Conservation (phyloP, 23 red algal genomes). For the Gracilariopsis chorda region DNA sequence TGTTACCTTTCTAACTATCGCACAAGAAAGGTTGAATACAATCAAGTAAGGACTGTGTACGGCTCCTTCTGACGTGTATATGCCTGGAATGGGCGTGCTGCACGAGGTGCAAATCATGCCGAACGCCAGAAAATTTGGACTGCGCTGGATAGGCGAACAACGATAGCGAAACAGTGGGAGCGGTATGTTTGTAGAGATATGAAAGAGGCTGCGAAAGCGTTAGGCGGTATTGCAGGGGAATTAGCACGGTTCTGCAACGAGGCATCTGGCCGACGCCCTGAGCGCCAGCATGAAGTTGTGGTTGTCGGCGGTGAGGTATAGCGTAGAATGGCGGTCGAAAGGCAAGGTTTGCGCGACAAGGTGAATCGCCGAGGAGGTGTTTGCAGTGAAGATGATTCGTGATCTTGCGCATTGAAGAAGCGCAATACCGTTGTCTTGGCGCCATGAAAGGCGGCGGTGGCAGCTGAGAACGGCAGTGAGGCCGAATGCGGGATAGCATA, state of each 20-base stretch:
- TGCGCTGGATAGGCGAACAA: conserved; percentile 59
- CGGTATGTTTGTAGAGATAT: neutral
- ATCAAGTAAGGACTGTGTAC: neutral
- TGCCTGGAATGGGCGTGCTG: no score
- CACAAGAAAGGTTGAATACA: neutral
- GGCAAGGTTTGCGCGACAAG: conserved; percentile 53
- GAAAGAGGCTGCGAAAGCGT: neutral
- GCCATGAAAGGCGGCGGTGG: conserved; percentile 16
- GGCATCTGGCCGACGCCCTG: neutral
- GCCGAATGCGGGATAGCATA: conserved; percentile 48
- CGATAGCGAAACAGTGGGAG: neutral
- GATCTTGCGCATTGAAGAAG: conserved; percentile 50
- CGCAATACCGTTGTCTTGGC: conserved; percentile 10
- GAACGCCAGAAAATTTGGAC: conserved; percentile 72
- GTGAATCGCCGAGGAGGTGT: conserved; percentile 54
- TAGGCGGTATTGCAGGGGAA: conserved; percentile 9
- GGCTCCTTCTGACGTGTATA: no score
- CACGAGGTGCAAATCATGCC: conserved; percentile 18
- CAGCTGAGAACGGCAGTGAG: neutral
- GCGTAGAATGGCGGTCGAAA: neutral
- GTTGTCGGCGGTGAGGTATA: conserved; percentile 31
- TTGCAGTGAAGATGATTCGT: conserved; percentile 65
- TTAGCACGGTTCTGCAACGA: neutral
- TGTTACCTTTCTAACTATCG: conserved; percentile 7
- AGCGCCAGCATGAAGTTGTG: conserved; percentile 54